Conservation (phyloP, 352 stramenopile genomes). For the Globisporangium apiculatum region DNA sequence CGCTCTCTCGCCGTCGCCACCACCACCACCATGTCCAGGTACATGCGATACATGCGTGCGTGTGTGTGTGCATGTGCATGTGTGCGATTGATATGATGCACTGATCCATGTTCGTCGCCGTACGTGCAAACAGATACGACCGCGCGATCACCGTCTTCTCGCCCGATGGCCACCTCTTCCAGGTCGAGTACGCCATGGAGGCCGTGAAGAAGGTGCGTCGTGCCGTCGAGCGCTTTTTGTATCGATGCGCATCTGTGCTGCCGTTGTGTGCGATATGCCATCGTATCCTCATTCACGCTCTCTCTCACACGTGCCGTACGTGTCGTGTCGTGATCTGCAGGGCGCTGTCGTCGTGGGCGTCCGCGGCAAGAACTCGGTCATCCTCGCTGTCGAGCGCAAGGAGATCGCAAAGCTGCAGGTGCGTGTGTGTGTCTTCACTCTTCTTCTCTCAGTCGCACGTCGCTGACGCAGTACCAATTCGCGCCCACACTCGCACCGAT, state of each 20-base stretch:
- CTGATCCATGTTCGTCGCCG: not conserved
- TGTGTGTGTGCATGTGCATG: not conserved
- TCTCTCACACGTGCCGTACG: not conserved
- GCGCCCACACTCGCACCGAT: not conserved
- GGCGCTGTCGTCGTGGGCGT: slow-evolving; percentile 96
- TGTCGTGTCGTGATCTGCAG: slow-evolving; percentile 5
- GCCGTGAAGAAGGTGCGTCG: slow-evolving; percentile 91
- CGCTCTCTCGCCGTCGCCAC: not conserved
- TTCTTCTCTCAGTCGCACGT: not conserved
- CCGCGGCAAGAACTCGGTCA: slow-evolving; percentile 93
- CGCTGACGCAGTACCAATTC: not conserved
- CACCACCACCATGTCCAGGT: not conserved
- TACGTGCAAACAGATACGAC: slow-evolving; percentile 90
- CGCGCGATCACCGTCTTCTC: slow-evolving; percentile 99
- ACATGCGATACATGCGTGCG: not conserved
- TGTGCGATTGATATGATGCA: not conserved
- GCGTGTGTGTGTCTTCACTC: not conserved
- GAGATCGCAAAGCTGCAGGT: slow-evolving; percentile 89
- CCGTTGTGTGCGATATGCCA: not conserved
- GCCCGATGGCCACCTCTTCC: slow-evolving; percentile 98
- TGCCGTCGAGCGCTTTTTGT: not conserved
- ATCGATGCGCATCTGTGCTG: not conserved
- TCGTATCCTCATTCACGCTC: not conserved
- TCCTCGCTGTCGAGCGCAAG: slow-evolving; percentile 90
- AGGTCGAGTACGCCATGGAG: slow-evolving; percentile 99